Base-by-base conservation (phyloP, 148 eudicot species). In the Nepenthes mirabilis region DNA sequence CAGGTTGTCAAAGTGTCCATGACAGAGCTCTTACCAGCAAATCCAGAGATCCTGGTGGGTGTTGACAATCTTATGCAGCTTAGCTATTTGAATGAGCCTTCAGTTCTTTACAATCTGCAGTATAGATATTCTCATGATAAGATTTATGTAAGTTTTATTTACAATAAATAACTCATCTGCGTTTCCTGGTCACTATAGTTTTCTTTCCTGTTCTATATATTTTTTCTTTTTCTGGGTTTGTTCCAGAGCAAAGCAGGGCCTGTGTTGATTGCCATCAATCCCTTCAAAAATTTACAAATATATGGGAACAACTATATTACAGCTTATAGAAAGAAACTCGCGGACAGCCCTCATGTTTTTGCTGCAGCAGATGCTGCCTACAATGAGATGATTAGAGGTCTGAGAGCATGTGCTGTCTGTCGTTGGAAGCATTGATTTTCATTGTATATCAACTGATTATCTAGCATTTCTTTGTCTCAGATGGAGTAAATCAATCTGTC, bases 11-110 rank as follows among this genome's bases (percentile, higher is more conserved):
- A 76, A 54, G 85, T 85, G 53, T 68, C 72, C 7, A 81, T 76
- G 52, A 70, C 74, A 70, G 85, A 86, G 40, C 82, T 93, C 59
- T 67, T 79, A 56, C 99, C 99, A 49, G 99, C 96, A 60, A 93
- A 93, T 75, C 89, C 99, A 34, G 95, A 87, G 58, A 75, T 86
- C 60, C 87, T 93, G 13, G 96, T 82, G 57, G 95, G 89, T 9
- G 95, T 93, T 61, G 95, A 88, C 79, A 87, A 93, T 76, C 88
- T 93, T 52, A 79, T 86, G 66, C 89, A 82, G 58, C 99, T 93
- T 53, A 82, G 95, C 75, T 93, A 86, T 77, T 70, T 93, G 75
- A 93, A 93, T 45, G 99, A 93, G 77, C 99, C 98, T 65, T 82
- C 96, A 14, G 89, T 93, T 69, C 81, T 93, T 71, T 80, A 80